These are phyloP conservation scores for Phytophthora sp. DNA, from an alignment of 352 stramenopile species.

Conservation along the genomic window DNA sequence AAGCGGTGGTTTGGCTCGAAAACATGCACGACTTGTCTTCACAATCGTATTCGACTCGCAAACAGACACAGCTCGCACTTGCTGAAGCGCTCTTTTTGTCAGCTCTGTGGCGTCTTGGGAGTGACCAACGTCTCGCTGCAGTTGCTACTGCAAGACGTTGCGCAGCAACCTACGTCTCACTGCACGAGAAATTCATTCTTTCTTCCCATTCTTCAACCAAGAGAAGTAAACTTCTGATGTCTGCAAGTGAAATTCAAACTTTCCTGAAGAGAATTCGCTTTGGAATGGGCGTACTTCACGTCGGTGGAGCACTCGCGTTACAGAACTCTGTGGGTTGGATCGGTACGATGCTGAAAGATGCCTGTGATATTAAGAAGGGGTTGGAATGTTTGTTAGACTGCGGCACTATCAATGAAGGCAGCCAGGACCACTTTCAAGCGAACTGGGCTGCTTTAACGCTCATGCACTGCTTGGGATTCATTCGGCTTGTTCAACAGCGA, in stretches of 20 bases:
- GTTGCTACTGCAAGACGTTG: slow-evolving; percentile 36
- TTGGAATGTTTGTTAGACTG: slow-evolving; percentile 38
- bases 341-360: slow-evolving; percentile 20
- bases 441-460: slow-evolving; percentile 44
- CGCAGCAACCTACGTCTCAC: slow-evolving; percentile 30
- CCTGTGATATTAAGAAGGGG: slow-evolving; percentile 31
- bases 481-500: slow-evolving; percentile 35
- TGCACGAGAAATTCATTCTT: slow-evolving; percentile 27
- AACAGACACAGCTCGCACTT: slow-evolving; percentile 30
- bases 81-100: slow-evolving; percentile 43
- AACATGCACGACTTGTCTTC: slow-evolving; percentile 36
- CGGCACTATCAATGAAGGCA: slow-evolving; percentile 1
- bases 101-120: slow-evolving; percentile 34
- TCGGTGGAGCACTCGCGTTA: slow-evolving; percentile 31
- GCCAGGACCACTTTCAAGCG: slow-evolving; percentile 9
- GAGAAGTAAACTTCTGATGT: slow-evolving; percentile 24
- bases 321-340: slow-evolving; percentile 42
- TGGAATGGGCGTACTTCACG: slow-evolving; percentile 42
- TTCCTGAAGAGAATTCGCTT: slow-evolving; percentile 38
- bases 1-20: slow-evolving; percentile 40
- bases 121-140: slow-evolving; percentile 37
- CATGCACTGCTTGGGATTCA: slow-evolving; percentile 33
- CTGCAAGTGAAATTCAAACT: slow-evolving; percentile 1
- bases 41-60: slow-evolving; percentile 34
- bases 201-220: slow-evolving; percentile 3